Evolutionary conservation across 2,329 filamentous ascomycete genomes (phyloP).

Genomic region (Mycogone perniciosa): DNA sequence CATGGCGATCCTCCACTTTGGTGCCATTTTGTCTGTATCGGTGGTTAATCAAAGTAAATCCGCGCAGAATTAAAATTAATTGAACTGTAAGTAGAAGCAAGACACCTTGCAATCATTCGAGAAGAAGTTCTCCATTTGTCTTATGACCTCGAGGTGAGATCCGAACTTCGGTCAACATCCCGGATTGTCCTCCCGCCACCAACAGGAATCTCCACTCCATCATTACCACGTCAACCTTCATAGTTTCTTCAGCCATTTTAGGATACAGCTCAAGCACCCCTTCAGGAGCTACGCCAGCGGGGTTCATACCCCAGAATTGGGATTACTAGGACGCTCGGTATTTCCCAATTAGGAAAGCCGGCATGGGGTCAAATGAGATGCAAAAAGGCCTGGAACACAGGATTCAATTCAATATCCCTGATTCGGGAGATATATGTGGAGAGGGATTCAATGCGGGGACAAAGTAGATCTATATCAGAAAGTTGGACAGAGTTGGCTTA

Average conservation of each 20-base stretch:
- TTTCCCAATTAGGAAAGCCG: constrained; percentile 19
- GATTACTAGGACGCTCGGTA: constrained; percentile 4
- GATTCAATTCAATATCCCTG: constrained; percentile 7
- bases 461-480: neutral
- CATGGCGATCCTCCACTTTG: constrained; percentile 47
- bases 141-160: constrained; percentile 6
- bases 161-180: neutral
- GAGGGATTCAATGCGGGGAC: constrained; percentile 1
- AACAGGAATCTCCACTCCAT: neutral
- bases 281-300: neutral
- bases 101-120: neutral
- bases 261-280: neutral
- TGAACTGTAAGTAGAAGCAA: neutral
- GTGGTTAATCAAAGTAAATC: neutral
- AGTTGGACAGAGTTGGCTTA: neutral
- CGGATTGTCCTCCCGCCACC: neutral
- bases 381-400: constrained; percentile 4
- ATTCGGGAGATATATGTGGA: neutral
- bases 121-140: neutral
- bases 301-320: neutral
- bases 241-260: neutral
- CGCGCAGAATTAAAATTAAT: neutral
- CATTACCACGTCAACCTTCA: neutral
- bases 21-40: constrained; percentile 31
- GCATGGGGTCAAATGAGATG: constrained; percentile 1